A percentile compares a stretch with the other conserved stretches of the same genome.
These are phyloP conservation scores for Lenwebbia sp. DNA, from an alignment of 345 rosid species.

Conservation along the genomic window DNA sequence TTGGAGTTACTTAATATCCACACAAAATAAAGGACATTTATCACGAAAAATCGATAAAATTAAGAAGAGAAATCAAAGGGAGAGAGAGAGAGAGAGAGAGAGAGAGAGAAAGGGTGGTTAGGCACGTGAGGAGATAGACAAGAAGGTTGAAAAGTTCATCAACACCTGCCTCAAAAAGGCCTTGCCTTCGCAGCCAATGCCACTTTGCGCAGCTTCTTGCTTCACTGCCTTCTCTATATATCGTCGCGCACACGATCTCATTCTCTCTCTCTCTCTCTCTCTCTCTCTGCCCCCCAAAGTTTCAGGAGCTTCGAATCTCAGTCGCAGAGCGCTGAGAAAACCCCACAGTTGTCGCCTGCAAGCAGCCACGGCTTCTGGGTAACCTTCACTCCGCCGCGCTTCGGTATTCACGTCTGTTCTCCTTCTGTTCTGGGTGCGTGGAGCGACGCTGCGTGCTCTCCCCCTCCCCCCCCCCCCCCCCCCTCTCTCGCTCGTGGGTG, in stretches of 20 bases:
- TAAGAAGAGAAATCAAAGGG: neutral
- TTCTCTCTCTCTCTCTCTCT: neutral
- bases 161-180: neutral
- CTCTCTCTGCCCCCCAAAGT: neutral
- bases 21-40: neutral
- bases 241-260: neutral
- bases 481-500: neutral
- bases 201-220: neutral
- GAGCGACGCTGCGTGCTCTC: neutral
- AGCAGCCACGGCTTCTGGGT: neutral
- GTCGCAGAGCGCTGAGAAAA: neutral
- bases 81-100: neutral
- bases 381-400: neutral
- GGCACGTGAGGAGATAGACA: neutral
- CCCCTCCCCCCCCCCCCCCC: too few species aligned
- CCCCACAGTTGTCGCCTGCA: neutral
- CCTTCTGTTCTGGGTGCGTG: neutral
- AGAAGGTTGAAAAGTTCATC: neutral
- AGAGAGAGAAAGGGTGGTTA: neutral
- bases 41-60: neutral
- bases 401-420: neutral
- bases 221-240: neutral
- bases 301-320: neutral
- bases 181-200: neutral
- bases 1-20: neutral